Evolutionary conservation across 371 early-diverging fungal species (phyloP).

Genomic region (Entomophthora muscae): DNA sequence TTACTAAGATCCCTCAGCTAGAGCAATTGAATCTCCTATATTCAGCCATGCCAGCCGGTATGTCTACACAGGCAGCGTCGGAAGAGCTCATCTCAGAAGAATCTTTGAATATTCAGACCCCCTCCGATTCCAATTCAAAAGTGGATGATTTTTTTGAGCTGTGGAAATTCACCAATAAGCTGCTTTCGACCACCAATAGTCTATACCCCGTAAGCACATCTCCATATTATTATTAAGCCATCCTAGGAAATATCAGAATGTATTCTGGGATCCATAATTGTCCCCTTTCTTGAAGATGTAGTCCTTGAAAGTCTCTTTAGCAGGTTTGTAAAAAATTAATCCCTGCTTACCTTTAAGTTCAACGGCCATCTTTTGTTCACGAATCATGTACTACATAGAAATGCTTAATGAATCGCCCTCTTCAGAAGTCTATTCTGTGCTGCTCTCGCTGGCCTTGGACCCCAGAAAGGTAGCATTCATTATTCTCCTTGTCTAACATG

Average conservation of each 20-base stretch:
- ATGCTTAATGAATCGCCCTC: background rate
- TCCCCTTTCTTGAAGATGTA: background rate
- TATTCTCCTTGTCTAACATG: too few species aligned
- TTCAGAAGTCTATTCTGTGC: background rate
- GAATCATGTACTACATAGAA: background rate
- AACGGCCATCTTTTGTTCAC: background rate
- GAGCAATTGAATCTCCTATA: background rate
- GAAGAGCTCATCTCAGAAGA: too few species aligned
- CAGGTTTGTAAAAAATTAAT: background rate
- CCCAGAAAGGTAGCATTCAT: too few species aligned
- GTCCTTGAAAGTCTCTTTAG: background rate
- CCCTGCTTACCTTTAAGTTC: background rate
- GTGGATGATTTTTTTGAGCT: constrained; percentile 8
- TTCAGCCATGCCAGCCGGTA: constrained; percentile 3
- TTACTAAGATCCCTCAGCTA: background rate
- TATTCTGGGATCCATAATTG: background rate
- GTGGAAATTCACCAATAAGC: constrained; percentile 1
- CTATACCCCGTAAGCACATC: background rate
- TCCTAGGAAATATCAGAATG: background rate
- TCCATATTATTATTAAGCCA: background rate
- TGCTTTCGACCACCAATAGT: background rate
- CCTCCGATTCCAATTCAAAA: background rate
- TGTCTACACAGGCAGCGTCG: too few species aligned
- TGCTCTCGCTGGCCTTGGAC: background rate
- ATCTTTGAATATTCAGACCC: too few species aligned